These are phyloP conservation scores for Venturia aucupariae DNA, from an alignment of 2,329 filamentous ascomycete genomes.

Conservation along the genomic window DNA sequence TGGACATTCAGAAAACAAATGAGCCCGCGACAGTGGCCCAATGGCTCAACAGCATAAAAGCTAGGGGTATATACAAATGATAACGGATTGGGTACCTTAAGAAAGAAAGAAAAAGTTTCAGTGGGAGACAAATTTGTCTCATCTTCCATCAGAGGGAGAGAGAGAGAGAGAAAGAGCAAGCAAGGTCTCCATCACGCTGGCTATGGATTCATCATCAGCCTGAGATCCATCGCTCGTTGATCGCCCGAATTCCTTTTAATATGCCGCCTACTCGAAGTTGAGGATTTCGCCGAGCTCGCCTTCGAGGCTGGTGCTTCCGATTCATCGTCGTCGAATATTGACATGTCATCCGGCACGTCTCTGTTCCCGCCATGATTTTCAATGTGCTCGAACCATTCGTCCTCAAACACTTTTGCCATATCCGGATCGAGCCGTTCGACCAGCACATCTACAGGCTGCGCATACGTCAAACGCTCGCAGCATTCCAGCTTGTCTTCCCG, in stretches of 20 bases:
- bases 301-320: neutral
- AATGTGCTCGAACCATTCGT: conserved; percentile 4
- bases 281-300: neutral
- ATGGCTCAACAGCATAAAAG: neutral
- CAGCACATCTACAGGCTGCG: conserved; percentile 19
- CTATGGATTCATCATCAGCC: conserved; percentile 6
- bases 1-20: neutral
- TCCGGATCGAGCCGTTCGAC: conserved; percentile 8
- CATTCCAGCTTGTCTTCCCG: conserved; percentile 22
- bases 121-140: neutral
- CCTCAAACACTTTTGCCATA: neutral
- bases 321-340: neutral
- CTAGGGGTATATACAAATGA: conserved; percentile 3
- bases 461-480: conserved; percentile 22
- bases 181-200: neutral
- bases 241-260: neutral
- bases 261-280: neutral
- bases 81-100: neutral
- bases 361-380: conserved; percentile 8
- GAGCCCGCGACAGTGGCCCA: neutral
- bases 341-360: neutral
- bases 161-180: no score
- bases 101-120: neutral
- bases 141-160: neutral
- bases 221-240: conserved; percentile 2